A percentile compares a stretch with the other conserved stretches of the same genome.
Evolutionary conservation across 2,329 filamentous ascomycete genomes (phyloP).

Genomic region (Monosporascus sp.): DNA sequence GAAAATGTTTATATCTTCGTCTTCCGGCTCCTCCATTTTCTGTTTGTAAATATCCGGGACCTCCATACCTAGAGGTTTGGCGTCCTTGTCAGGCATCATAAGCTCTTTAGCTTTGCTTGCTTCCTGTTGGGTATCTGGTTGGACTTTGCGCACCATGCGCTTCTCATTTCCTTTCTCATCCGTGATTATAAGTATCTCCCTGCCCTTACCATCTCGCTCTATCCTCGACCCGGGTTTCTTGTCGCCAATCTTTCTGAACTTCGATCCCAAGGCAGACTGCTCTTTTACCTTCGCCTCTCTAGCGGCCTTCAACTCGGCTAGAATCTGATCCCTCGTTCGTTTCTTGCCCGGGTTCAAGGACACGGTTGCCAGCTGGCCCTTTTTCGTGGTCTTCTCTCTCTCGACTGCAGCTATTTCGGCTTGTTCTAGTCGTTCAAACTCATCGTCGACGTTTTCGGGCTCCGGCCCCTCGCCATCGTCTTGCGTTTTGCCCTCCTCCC

Average conservation of each 20-base stretch:
- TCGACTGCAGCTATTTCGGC: conserved; percentile 49
- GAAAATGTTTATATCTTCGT: conserved; percentile 61
- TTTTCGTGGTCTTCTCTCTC: conserved; percentile 52
- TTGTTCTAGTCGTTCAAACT: conserved; percentile 55
- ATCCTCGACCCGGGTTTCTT: conserved; percentile 52
- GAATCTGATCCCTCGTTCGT: conserved; percentile 59
- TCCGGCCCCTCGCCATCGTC: conserved; percentile 26
- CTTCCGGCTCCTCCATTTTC: conserved; percentile 43
- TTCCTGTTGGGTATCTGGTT: conserved; percentile 31
- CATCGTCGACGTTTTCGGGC: conserved; percentile 57
- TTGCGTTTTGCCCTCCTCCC: conserved; percentile 30
- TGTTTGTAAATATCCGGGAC: conserved; percentile 56
- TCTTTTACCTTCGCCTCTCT: conserved; percentile 52
- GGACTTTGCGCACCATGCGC: conserved; percentile 55
- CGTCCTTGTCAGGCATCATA: conserved; percentile 48
- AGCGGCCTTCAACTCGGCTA: conserved; percentile 62
- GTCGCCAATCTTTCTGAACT: conserved; percentile 61
- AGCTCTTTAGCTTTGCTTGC: conserved; percentile 36
- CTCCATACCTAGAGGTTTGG: conserved; percentile 59
- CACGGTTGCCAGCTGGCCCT: conserved; percentile 54
- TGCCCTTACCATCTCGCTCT: conserved; percentile 55
- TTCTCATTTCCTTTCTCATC: conserved; percentile 64
- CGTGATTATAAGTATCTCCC: conserved; percentile 60
- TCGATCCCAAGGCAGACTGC: conserved; percentile 49
- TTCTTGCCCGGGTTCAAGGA: conserved; percentile 53